Evolutionary conservation across 768 basidiomycete genomes (phyloP), one percentile per base, ranked within the genome.

Genomic region (Macrolepiota dolichaula): DNA sequence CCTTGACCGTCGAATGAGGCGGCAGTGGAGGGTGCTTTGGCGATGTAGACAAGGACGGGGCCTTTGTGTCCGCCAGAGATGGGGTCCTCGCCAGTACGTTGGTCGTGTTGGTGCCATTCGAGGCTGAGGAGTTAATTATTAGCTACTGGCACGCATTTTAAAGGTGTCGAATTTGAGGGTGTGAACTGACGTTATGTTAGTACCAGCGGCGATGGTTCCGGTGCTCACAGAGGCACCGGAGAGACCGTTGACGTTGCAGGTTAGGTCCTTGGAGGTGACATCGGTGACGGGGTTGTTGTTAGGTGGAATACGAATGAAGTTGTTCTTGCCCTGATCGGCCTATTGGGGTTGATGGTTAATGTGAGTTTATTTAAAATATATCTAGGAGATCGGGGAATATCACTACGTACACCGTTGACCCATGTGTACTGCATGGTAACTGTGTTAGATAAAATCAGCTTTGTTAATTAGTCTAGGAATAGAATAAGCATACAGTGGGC

Each of bases 231-330:
- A 76, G 10, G 71, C 56, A 19, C 58, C 57, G 1, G 76, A 73
- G 13, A 77, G 71, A 10, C 81, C 82, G 60, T 76, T 76, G 60
- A 82, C 81, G 62, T 83, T 82, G 74, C 82, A 83, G 24, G 80
- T 82, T 22, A 82, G 61, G 66, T 83, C 81, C 2, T 70, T 83
- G 24, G 79, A 81, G 25, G 79, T 81, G 25, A 84, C 82, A 58
- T 84, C 82, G 32, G 80, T 81, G 47, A 83, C 81, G 13, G 82
- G 82, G 66, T 81, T 83, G 72, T 84, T 84, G 71, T 67, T 83
- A 13, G 82, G 82, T 7, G 79, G 72, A 22, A 82, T 65, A 51
- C 82, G 81, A 51, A 83, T 69, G 65, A 73, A 76, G 29, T 65
- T 76, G 70, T 82, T 82, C 38, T 68, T 68, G 1, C 82, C 82